Evolutionary conservation across 1,284 basidiomycete genomes (phyloP), one percentile per base, ranked within the genome.

Genomic region (Psilocybe mexicana): DNA sequence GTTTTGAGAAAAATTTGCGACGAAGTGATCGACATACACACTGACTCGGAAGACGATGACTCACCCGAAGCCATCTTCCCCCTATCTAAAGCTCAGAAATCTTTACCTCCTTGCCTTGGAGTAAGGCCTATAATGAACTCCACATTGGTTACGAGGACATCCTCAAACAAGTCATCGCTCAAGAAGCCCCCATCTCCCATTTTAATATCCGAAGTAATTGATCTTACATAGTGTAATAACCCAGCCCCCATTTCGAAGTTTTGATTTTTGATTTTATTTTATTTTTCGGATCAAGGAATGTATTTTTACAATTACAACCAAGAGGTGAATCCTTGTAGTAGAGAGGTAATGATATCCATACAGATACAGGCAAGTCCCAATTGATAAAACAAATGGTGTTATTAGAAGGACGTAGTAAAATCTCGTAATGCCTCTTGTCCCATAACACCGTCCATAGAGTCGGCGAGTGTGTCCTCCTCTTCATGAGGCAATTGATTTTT

Each of bases 391-490:
- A 43, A 54, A 18, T 43, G 23, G 44, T 3, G 1, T 44, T 10
- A 28, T 57, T 63, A 76, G 54, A 72, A 76, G 25, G 63, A 68
- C 46, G 69, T 74, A 35, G 83, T 83, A 67, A 84, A 84, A 69
- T 84, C 83, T 65, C 81, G 73, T 57, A 74, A 77, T 10, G 69
- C 65, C 62, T 84, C 80, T 62, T 81, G 76, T 36, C 70, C 73
- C 66, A 81, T 77, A 25, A 82, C 69, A 14, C 74, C 79, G 40
- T 76, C 76, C 23, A 60, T 60, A 18, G 58, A 53, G 45, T 65
- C 68, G n/a, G 63, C 56, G 1, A 60, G 62, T 24, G 61, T 44
- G 24, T 68, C 67, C 7, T 63, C 63, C 14, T 65, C 67, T 6
- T 63, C 63, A n/a, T 65, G 63, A 4, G 72, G 65, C 24, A 74